phyloP scores from a whole-genome alignment of 495 filamentous ascomycete genomes.

The Neurospora sp. region DNA sequence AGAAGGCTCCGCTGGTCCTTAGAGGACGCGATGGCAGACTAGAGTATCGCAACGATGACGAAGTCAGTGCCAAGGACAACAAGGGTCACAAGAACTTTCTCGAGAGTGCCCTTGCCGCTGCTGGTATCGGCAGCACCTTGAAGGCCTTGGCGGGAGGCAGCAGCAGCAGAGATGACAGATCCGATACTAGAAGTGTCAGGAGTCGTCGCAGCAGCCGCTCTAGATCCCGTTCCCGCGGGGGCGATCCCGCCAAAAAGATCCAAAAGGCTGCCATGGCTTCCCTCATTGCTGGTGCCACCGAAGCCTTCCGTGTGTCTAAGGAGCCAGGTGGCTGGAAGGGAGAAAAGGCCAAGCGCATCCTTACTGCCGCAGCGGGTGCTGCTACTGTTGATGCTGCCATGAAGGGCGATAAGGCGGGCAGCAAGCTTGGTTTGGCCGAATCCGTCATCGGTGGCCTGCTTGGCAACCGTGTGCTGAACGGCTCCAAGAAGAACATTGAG shows the following conservation, averaged over 20 bases:
- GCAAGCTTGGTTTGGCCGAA: conserved; percentile 55
- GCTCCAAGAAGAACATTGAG: conserved; percentile 52
- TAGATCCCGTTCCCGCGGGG: conserved; percentile 33
- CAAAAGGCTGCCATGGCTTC: conserved; percentile 82
- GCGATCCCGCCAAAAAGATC: conserved; percentile 53
- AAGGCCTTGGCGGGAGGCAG: conserved; percentile 37
- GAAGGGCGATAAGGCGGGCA: conserved; percentile 58
- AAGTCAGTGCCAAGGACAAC: conserved; percentile 35
- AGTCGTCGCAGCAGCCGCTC: conserved; percentile 39
- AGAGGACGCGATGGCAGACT: conserved; percentile 33
- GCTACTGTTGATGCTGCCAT: conserved; percentile 73
- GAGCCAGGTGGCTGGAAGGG: conserved; percentile 77
- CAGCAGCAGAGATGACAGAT: conserved; percentile 39
- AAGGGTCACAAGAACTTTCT: conserved; percentile 59
- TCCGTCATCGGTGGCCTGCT: conserved; percentile 79
- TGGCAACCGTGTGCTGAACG: conserved; percentile 71
- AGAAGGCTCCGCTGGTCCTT: conserved; percentile 31
- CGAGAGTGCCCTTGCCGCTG: conserved; percentile 55
- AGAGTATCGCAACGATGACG: conserved; percentile 46
- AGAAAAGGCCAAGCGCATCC: conserved; percentile 74
- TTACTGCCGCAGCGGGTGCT: conserved; percentile 77
- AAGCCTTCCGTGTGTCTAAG: conserved; percentile 80
- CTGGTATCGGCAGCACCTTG: conserved; percentile 57
- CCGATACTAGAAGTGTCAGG: conserved; percentile 40
- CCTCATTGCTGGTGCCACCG: conserved; percentile 71